Conservation (phyloP, 2,329 filamentous ascomycete genomes). For the Clonostachys sp. region DNA sequence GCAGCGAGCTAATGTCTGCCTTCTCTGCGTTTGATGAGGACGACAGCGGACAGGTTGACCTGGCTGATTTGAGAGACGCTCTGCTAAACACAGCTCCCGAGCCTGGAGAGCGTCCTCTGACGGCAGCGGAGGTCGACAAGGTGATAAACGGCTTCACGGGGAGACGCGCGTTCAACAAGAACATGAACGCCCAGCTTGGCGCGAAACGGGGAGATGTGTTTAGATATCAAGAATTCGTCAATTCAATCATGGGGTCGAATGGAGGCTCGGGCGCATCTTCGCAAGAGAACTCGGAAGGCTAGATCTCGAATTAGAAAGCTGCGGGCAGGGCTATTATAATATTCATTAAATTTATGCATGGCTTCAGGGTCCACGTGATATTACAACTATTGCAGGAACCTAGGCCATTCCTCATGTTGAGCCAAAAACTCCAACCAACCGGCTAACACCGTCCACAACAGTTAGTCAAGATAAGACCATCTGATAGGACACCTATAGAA, state of each 20-base stretch:
- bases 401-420: too few species aligned
- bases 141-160: slow-evolving; percentile 86
- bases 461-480: too few species aligned
- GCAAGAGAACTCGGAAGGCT: slow-evolving; percentile 17
- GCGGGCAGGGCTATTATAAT: too few species aligned
- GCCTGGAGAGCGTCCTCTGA: slow-evolving; percentile 59
- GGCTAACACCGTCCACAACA: too few species aligned
- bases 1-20: slow-evolving; percentile 77
- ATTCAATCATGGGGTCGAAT: slow-evolving; percentile 55
- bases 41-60: slow-evolving; percentile 87
- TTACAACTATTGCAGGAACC: too few species aligned
- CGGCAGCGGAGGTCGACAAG: slow-evolving; percentile 73
- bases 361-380: too few species aligned
- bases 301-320: too few species aligned
- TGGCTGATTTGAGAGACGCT: slow-evolving; percentile 77
- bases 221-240: slow-evolving; percentile 88
- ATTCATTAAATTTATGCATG: too few species aligned
- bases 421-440: too few species aligned
- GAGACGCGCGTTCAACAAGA: slow-evolving; percentile 74
- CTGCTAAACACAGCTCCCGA: slow-evolving; percentile 79
- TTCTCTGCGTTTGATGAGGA: slow-evolving; percentile 96
- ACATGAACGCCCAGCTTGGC: slow-evolving; percentile 43
- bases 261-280: slow-evolving; percentile 25
- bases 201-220: slow-evolving; percentile 81
- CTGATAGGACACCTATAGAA: too few species aligned